Conservation (phyloP, 1,139 yeast genomes). For the Debaryomyces nepalensis region DNA sequence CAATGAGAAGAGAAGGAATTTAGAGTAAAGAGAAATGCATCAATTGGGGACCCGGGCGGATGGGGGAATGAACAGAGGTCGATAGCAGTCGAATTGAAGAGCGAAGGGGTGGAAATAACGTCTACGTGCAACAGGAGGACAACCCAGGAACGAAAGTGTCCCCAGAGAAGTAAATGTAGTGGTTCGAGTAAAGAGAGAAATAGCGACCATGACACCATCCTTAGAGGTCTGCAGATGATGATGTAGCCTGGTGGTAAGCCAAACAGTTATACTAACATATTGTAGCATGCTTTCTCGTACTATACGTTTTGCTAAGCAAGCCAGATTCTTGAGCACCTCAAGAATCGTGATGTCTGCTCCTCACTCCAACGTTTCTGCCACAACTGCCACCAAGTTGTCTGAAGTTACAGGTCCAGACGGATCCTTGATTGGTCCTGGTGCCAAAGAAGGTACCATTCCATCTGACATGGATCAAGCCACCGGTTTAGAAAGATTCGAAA, state of each 20-base stretch:
- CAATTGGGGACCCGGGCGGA: background rate
- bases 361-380: slow-evolving; percentile 42
- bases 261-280: slow-evolving; percentile 28
- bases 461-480: slow-evolving; percentile 96
- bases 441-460: slow-evolving; percentile 81
- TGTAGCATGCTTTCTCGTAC: slow-evolving; percentile 46
- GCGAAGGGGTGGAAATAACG: no score
- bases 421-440: slow-evolving; percentile 89
- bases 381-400: slow-evolving; percentile 69
- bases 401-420: slow-evolving; percentile 79
- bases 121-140: no score
- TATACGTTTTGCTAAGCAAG: slow-evolving; percentile 44
- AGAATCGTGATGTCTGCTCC: slow-evolving; percentile 30
- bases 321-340: slow-evolving; percentile 47
- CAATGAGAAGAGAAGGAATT: slow-evolving; percentile 9
- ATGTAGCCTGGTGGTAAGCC: background rate
- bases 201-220: background rate
- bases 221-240: background rate
- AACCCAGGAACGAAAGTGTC: background rate
- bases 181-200: background rate
- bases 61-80: background rate
- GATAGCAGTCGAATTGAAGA: no score
- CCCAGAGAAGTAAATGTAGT: background rate
- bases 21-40: background rate
- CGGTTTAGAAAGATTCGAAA: slow-evolving; percentile 96